Conservation (phyloP, 2,329 filamentous ascomycete genomes). For the Colletotrichum caudatum region DNA sequence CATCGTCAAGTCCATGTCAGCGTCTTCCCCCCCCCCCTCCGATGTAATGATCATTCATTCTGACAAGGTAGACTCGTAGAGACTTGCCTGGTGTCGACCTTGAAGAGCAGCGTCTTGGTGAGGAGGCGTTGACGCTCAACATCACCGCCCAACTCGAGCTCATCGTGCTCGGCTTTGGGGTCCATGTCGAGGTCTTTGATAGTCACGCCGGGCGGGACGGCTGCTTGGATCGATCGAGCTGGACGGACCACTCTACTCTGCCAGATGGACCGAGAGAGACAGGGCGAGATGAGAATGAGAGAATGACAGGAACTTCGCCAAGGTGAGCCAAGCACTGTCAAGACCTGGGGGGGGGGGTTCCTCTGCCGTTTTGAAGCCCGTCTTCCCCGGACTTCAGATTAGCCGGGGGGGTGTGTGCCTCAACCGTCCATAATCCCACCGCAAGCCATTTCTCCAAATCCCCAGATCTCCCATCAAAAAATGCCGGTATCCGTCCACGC, state of each 20-base stretch:
- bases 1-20: conserved; percentile 5
- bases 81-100: conserved; percentile 47
- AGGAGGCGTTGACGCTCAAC: conserved; percentile 39
- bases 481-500: conserved; percentile 34
- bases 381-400: conserved; percentile 32
- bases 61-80: too few species aligned
- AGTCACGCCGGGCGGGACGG: conserved; percentile 5
- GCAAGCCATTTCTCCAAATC: conserved; percentile 16
- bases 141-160: conserved; percentile 41
- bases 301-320: conserved; percentile 14
- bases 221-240: not conserved
- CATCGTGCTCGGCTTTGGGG: conserved; percentile 43
- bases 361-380: conserved; percentile 36
- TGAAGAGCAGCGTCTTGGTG: conserved; percentile 46
- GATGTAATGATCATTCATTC: too few species aligned
- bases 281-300: not conserved
- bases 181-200: conserved; percentile 36
- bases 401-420: conserved; percentile 22
- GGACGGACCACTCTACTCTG: not conserved
- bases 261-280: not conserved
- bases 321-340: conserved; percentile 27
- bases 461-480: conserved; percentile 1
- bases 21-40: not conserved
- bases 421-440: not conserved
- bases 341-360: conserved; percentile 19